Base-by-base conservation (phyloP, 2,329 filamentous ascomycete genomes). In the Arachnopeziza araneosa region DNA sequence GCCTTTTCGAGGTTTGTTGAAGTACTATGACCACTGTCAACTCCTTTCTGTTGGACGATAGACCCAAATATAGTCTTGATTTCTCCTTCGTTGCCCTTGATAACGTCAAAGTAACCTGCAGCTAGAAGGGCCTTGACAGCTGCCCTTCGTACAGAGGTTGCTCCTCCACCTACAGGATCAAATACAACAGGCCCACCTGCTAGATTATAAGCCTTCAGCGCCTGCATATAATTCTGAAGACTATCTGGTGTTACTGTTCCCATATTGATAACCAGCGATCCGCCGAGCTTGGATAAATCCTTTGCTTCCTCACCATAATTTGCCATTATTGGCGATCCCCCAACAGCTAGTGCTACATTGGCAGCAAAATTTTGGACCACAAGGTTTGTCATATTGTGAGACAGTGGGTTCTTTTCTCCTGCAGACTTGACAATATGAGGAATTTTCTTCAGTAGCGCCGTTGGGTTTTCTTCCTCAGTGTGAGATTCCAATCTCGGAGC, bases 371-470 rank as follows among this genome's bases (percentile, higher is more conserved):
- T 96, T 70, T 96, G 92, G 23, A 97, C 93, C 0, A 98, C 93
- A 56, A 93, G 81, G 73, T 98, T 98, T 57, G 95, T 98, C 91
- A 98, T 98, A 76, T 96, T 97, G 76, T 98, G 93, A 55, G 89
- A 89, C 23, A 98, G 80, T 0, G 93, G 92, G 59, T 83, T 87
- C 51, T 76, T 79, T 1, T 78, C 73, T 5, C 83, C 83, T 54
- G 96, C 82, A 6, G 80, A 78, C 61, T 77, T 78, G 51, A 96
- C 78, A 21, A 89, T 75, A 2, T 67, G 56, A 23, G 66, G 65
- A 10, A 68, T 56, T 58, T 64, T 56, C 3, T 59, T n/a, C 17
- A 71, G 54, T 21, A 71, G 56, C 1, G 50, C 50, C 69, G 66
- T 55, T 10, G 69, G 64, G 30, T 68, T 56, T 32, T 67, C 60